phyloP scores from a whole-genome alignment of 108 stramenopile species.

The Chaetoceros tenuissimus region DNA sequence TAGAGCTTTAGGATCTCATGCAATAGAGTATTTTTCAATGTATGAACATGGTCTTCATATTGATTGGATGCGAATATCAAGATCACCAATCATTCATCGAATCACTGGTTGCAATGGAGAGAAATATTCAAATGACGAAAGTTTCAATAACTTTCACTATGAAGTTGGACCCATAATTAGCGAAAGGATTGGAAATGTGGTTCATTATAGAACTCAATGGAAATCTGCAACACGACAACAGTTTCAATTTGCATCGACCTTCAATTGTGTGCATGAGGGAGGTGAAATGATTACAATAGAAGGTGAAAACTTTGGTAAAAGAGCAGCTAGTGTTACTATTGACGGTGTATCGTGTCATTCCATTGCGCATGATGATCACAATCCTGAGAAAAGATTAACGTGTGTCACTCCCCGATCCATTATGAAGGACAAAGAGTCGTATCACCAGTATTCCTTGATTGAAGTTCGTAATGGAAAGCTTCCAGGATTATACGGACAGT shows the following conservation, averaged over 20 bases:
- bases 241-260: constrained; percentile 14
- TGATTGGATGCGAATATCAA: constrained; percentile 2
- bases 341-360: constrained; percentile 5
- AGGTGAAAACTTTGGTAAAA: constrained; percentile 25
- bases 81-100: constrained; percentile 1
- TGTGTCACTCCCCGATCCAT: constrained; percentile 1
- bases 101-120: constrained; percentile 13
- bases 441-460: constrained; percentile 4
- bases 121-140: not conserved
- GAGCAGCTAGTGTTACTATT: constrained; percentile 3
- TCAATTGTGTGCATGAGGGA: constrained; percentile 25
- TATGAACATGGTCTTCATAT: too few species aligned
- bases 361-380: constrained; percentile 2
- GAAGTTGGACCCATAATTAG: not conserved
- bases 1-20: too few species aligned
- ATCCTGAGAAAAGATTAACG: constrained; percentile 1
- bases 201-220: not conserved
- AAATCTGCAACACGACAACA: not conserved
- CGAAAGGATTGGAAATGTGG: not conserved
- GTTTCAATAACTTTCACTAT: not conserved
- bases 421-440: not conserved
- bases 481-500: not conserved
- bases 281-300: constrained; percentile 20
- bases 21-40: too few species aligned
- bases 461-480: constrained; percentile 10